Conservation (phyloP, 73 alveolate species). For the Uronychia binucleata region DNA sequence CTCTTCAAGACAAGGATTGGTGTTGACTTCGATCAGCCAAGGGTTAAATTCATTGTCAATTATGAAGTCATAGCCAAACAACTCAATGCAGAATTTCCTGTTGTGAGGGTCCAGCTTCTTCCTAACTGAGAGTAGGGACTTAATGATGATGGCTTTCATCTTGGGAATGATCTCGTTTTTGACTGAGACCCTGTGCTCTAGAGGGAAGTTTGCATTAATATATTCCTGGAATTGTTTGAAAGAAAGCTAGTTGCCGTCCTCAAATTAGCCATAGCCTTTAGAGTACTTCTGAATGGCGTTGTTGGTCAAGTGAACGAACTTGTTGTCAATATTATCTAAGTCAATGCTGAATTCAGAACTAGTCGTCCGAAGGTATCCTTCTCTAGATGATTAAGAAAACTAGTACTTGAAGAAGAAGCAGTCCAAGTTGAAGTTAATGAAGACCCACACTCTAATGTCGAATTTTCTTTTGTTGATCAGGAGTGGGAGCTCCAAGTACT, state of each 20-base stretch:
- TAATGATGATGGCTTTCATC: slow-evolving; percentile 64
- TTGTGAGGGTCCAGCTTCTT: slow-evolving; percentile 76
- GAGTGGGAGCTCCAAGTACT: slow-evolving; percentile 76
- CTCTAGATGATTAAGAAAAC: slow-evolving; percentile 9
- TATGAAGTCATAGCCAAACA: slow-evolving; percentile 94
- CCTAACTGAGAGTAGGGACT: slow-evolving; percentile 66
- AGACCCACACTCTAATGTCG: slow-evolving; percentile 92
- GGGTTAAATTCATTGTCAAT: slow-evolving; percentile 87
- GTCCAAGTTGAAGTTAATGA: slow-evolving; percentile 78
- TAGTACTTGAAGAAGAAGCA: slow-evolving; percentile 81
- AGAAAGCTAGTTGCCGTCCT: slow-evolving; percentile 87
- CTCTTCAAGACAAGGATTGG: slow-evolving; percentile 95
- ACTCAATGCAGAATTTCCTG: slow-evolving; percentile 85
- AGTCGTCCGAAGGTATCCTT: slow-evolving; percentile 92
- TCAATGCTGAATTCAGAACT: slow-evolving; percentile 68
- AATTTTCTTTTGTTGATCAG: slow-evolving; percentile 73
- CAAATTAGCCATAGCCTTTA: slow-evolving; percentile 85
- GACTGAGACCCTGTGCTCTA: slow-evolving; percentile 25
- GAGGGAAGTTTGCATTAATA: slow-evolving; percentile 31
- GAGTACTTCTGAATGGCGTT: slow-evolving; percentile 92
- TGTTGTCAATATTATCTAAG: slow-evolving; percentile 63
- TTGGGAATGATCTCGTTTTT: slow-evolving; percentile 55
- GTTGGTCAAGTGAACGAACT: slow-evolving; percentile 92
- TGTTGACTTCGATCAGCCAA: slow-evolving; percentile 92
- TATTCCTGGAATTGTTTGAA: slow-evolving; percentile 53